Base-by-base conservation (phyloP, 83 land plant genomes). In the Diphasiastrum complanatum region DNA sequence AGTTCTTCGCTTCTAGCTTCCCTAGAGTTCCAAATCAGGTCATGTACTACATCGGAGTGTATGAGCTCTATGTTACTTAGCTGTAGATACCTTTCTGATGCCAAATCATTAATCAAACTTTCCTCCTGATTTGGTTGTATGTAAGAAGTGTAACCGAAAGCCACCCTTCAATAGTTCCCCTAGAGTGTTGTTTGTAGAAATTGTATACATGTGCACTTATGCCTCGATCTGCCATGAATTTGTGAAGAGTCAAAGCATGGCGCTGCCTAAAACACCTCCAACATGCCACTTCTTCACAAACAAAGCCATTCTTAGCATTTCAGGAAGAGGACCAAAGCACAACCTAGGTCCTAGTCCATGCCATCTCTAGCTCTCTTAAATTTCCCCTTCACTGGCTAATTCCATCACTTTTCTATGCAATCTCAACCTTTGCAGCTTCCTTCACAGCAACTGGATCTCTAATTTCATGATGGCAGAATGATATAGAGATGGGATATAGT, bases 241-340 rank as follows among this genome's bases (percentile, higher is more conserved):
- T 12, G 29, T 72, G 75, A 4, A 72, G 54, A 6, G 63, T 64
- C 29, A 64, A 59, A 23, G 75, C 75, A 46, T 72, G 75, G 23
- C 75, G 62, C 54, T 72, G 14, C 75, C 75, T 1, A 70, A 63
- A 3, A 43, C 29, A 1, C 73, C 60, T 0, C 67, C 51, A 14
- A 64, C 48, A 5, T 69, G 75, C 75, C 75, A 72, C 24, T 55
- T 65, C 70, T 72, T 72, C 51, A 72, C 75, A 45, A 72, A 72
- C n/a, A 72, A 35, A 2, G 75, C 75, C 40, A 72, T 63, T 1
- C 60, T 38, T 1, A 71, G 40, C 10, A 37, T 11, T 1, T 31
- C 41, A 26, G 68, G 68, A 12, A 47, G 60, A 4, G 68, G 41
- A 33, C 40, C 36, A 33, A 33, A 19, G 2, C n/a, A n/a, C n/a